phyloP scores from a whole-genome alignment of 805 yeast genomes.

The Ogataea pini region DNA sequence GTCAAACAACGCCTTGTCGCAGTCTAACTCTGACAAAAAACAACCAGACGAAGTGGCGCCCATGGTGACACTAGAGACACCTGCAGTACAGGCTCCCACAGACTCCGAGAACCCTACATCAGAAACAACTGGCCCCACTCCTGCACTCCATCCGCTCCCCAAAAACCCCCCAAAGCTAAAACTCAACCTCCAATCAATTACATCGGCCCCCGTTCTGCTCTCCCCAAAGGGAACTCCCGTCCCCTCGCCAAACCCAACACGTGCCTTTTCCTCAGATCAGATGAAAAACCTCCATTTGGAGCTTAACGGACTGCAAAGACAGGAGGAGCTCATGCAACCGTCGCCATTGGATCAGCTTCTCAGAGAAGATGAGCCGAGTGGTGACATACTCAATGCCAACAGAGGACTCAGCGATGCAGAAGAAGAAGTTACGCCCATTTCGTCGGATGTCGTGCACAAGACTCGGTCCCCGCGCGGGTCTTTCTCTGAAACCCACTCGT shows the following conservation, averaged over 20 bases:
- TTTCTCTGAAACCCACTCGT: neutral
- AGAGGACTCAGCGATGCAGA: neutral
- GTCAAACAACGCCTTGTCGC: conserved; percentile 2
- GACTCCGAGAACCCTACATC: too few relatives aligned
- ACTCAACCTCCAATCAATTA: conserved; percentile 24
- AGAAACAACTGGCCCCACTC: too few relatives aligned
- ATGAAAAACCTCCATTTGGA: conserved; percentile 14
- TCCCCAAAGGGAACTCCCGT: conserved; percentile 36
- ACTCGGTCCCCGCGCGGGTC: conserved; percentile 1
- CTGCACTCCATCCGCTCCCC: neutral
- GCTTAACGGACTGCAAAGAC: neutral
- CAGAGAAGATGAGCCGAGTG: conserved; percentile 8
- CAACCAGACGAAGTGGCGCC: neutral
- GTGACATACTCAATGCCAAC: neutral
- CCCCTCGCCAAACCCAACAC: conserved; percentile 28
- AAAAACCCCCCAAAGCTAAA: conserved; percentile 23
- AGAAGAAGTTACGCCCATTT: too few relatives aligned
- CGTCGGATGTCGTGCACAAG: neutral
- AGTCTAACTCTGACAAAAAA: neutral
- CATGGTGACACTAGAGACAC: neutral
- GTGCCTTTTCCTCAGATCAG: conserved; percentile 21
- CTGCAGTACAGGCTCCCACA: too few relatives aligned
- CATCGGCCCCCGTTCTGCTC: conserved; percentile 29
- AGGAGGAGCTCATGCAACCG: neutral
- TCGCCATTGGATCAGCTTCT: conserved; percentile 19